Percentiles rank a stretch among this genome's conserved stretches.
These are phyloP conservation scores for Typha latifolia DNA, from an alignment of 176 grass and related monocot species.

Conservation along the genomic window DNA sequence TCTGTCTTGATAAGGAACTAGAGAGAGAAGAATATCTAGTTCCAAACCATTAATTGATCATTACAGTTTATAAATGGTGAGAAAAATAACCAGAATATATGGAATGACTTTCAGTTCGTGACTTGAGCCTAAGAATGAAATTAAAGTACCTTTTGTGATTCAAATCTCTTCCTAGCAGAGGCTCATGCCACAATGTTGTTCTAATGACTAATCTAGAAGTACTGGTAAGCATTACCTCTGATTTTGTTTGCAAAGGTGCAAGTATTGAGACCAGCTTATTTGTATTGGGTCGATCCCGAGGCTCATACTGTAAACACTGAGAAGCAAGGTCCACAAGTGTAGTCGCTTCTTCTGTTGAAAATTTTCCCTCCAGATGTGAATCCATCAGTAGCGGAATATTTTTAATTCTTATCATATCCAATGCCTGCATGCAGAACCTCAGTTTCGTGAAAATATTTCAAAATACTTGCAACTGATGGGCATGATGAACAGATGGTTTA, in stretches of 20 bases:
- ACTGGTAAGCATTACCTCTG: conserved; percentile 38
- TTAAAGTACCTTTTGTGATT: no score
- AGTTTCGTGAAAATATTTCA: conserved; percentile 3
- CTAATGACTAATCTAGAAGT: background rate
- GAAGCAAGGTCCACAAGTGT: conserved; percentile 73
- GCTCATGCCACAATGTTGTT: background rate
- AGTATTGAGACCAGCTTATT: conserved; percentile 65
- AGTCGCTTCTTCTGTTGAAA: conserved; percentile 78
- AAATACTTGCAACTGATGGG: no score
- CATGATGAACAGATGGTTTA: no score
- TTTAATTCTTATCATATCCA: conserved; percentile 83
- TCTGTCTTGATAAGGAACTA: no score
- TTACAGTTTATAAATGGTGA: no score
- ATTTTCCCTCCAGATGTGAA: conserved; percentile 96
- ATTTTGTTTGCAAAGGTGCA: conserved; percentile 69
- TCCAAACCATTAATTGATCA: no score
- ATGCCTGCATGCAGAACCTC: conserved; percentile 47
- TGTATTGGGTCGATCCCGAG: conserved; percentile 78
- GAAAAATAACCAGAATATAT: no score
- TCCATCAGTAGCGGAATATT: conserved; percentile 70
- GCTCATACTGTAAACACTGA: conserved; percentile 84
- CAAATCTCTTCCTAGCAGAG: background rate
- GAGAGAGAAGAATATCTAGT: no score
- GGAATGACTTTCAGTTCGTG: no score
- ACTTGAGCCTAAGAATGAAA: no score